Evolutionary conservation across 192 early-diverging fungal genomes (phyloP).

Genomic region (Coemansia sp.): DNA sequence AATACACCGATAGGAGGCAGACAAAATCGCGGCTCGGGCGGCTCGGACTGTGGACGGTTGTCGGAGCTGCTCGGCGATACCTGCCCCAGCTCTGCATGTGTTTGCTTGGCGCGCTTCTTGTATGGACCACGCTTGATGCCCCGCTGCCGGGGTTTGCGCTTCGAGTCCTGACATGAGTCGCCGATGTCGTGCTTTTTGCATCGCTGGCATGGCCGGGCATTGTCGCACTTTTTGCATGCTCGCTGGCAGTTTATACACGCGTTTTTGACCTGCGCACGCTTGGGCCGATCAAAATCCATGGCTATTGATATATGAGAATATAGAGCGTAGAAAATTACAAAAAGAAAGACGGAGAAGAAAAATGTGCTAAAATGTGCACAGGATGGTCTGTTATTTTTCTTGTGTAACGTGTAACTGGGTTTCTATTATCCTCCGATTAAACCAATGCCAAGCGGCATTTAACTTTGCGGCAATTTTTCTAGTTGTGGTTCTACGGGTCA

Average conservation of each 20-base stretch:
- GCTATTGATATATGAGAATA: not conserved
- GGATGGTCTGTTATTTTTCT: too few relatives aligned
- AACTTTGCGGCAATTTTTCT: too few relatives aligned
- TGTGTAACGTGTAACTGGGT: too few relatives aligned
- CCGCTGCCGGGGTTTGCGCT: conserved; percentile 77
- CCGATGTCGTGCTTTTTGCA: conserved; percentile 73
- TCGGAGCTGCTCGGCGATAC: not conserved
- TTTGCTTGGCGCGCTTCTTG: conserved; percentile 52
- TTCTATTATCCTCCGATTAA: too few relatives aligned
- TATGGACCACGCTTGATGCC: conserved; percentile 86
- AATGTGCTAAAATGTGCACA: too few relatives aligned
- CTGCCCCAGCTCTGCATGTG: not conserved
- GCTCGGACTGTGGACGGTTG: not conserved
- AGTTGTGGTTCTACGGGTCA: too few relatives aligned
- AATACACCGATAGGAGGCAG: not conserved
- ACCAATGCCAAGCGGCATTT: too few relatives aligned
- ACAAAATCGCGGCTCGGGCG: not conserved
- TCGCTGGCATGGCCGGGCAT: conserved; percentile 77
- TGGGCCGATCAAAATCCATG: conserved; percentile 23
- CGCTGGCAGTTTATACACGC: conserved; percentile 87
- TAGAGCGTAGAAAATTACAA: too few relatives aligned
- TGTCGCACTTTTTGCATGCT: conserved; percentile 91
- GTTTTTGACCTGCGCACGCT: conserved; percentile 85
- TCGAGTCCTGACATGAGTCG: conserved; percentile 72
- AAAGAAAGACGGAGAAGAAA: too few relatives aligned